Percentiles rank a stretch among this genome's conserved stretches.
These are phyloP conservation scores for Coniella lustricola DNA, from an alignment of 2,329 filamentous ascomycete genomes.

Conservation along the genomic window DNA sequence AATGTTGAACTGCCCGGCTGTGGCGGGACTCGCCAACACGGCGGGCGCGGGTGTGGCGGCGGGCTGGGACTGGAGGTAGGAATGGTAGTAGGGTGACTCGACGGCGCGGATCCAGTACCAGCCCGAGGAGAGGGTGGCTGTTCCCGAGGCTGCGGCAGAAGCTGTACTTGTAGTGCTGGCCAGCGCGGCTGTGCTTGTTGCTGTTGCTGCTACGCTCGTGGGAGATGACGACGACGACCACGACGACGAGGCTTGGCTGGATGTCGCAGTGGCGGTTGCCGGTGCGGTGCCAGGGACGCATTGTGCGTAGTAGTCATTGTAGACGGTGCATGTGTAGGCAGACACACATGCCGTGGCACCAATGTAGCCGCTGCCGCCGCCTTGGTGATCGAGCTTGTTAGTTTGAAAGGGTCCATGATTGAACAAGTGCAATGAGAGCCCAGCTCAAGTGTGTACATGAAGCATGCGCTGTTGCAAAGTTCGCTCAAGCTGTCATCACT, in stretches of 20 bases:
- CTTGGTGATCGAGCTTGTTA: not conserved
- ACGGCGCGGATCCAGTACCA: constrained; percentile 50
- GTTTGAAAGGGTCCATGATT: not conserved
- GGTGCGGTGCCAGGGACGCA: constrained; percentile 8
- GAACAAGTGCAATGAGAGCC: too few species aligned
- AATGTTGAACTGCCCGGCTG: constrained; percentile 49
- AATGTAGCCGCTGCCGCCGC: constrained; percentile 16
- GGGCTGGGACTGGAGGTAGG: constrained; percentile 38
- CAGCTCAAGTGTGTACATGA: too few species aligned
- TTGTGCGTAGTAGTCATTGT: constrained; percentile 17
- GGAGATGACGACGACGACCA: too few species aligned
- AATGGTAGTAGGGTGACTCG: constrained; percentile 45
- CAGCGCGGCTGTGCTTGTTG: constrained; percentile 10
- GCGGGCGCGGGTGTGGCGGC: constrained; percentile 33
- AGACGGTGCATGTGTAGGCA: constrained; percentile 19
- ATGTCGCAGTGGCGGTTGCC: not conserved
- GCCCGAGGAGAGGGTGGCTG: constrained; percentile 35
- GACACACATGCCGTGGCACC: constrained; percentile 17
- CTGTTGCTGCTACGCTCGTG: not conserved
- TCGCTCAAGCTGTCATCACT: not conserved
- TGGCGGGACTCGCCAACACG: constrained; percentile 37
- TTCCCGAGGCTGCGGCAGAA: constrained; percentile 3
- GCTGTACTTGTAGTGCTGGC: constrained; percentile 6
- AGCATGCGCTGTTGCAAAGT: too few species aligned
- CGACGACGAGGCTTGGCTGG: not conserved